Base-by-base conservation (phyloP, 2,329 filamentous ascomycete species). In the Fusarium transvaalense region DNA sequence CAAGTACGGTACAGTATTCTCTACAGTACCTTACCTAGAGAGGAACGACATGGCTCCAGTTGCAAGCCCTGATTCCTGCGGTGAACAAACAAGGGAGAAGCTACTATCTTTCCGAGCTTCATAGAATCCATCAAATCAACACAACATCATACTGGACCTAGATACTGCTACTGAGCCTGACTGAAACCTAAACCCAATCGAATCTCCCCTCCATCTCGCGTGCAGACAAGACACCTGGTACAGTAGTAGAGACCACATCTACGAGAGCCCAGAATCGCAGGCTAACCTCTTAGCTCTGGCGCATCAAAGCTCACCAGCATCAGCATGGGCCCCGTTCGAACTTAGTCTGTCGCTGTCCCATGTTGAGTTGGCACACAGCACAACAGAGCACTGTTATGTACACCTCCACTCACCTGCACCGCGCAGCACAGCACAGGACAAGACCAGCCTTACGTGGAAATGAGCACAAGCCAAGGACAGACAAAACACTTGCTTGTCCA, bases 1-100 rank as follows among this genome's bases (percentile, higher is more conserved):
- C 61, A 65, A 25, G 34, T 17, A 47, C 23, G 32, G 32, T 61
- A 68, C 62, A 66, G 59, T 61, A 54, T 61, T 29, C n/a, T 34
- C 27, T 47, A 50, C 57, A 23, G 47, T 50, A 38, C 45, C 42
- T 45, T 48, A 14, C 42, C 25, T 45, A 17, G 19, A 21, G n/a
- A 38, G n/a, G 17, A 35, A 50, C 34, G 23, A 27, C 29, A 35
- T 41, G 54, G 17, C 35, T 62, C 47, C 41, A 62, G 57, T 61
- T 34, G 46, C 53, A 69, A 69, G 66, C 56, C 66, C 53, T 68
- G 66, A 43, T 60, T 70, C 56, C 62, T 69, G 58, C 66, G 66
- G 66, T 70, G 66, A 70, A 38, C 21, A 17, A 23, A 38, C 23
- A 50, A 7, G 17, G 27, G 21, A 37, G 17, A 45, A 19, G n/a